Evolutionary conservation across 176 grass and related monocot genomes (phyloP), one percentile per base, ranked within the genome.

Genomic region (Oryza coarctata): DNA sequence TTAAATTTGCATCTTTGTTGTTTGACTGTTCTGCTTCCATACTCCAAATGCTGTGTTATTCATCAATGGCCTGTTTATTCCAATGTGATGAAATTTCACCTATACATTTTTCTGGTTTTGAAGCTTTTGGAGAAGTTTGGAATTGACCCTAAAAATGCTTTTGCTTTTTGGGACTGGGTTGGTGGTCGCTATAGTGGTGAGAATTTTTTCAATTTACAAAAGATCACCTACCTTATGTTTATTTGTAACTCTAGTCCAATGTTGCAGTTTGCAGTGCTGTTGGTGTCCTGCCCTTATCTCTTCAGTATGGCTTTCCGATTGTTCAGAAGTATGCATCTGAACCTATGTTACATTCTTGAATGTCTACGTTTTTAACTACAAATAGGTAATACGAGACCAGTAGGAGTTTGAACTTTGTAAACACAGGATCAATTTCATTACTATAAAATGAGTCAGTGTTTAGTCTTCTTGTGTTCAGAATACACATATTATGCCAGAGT

Each of bases 101-200:
- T 70, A 3, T 75, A 34, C 49, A 26, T 73, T 78, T 86, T 89
- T 89, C 69, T 87, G 9, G 71, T 85, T 63, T 67, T 33, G 75
- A 84, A 94, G 96, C 93, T 99, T 90, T 93, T 99, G 55, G 86
- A 99, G 82, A 80, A 94, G 75, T 99, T 99, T 30, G 93, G 93
- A 76, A 99, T 99, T 12, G 91, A 99, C 79, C 93, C 96, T 82
- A 92, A 88, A 80, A 99, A 99, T 83, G 87, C 93, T 63, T 95
- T 99, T 93, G 96, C 91, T 78, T 99, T 99, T 63, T 99, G 93
- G 93, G 96, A 99, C 85, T 99, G 96, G 96, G 96, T 99, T 90
- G 96, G 96, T 2, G 96, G 96, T 52, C 96, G 96, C 65, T 99
- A 99, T 65, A 99, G 96, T 88, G 96, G 96, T 99, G 80, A 88